phyloP scores from a whole-genome alignment of 1,284 basidiomycete genomes.

The Heliocybe sulcata region DNA sequence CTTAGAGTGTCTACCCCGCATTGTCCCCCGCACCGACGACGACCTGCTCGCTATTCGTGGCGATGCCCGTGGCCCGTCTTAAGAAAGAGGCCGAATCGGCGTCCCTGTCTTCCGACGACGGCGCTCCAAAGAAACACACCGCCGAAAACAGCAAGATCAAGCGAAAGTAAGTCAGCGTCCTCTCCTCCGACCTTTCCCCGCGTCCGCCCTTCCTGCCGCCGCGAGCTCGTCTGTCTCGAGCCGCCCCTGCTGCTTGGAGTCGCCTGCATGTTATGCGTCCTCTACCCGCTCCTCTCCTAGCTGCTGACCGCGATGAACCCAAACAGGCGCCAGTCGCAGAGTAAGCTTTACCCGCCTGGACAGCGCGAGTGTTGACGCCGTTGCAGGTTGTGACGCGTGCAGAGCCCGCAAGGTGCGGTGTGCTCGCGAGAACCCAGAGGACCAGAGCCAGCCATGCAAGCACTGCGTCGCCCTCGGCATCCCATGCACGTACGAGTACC shows the following conservation, averaged over 20 bases:
- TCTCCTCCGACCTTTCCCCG: constrained; percentile 33
- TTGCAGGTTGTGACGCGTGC: constrained; percentile 75
- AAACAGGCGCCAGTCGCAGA: constrained; percentile 71
- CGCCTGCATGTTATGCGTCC: constrained; percentile 12
- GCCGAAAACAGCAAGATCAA: constrained; percentile 63
- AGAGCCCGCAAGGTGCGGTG: constrained; percentile 78
- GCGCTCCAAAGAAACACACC: constrained; percentile 36
- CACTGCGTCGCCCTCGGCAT: constrained; percentile 79
- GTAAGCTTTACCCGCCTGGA: constrained; percentile 31
- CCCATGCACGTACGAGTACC: constrained; percentile 84
- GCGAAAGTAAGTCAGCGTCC: constrained; percentile 58
- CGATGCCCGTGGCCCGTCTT: constrained; percentile 58
- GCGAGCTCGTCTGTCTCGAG: constrained; percentile 17
- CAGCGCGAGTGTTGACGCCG: constrained; percentile 9
- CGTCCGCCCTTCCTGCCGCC: constrained; percentile 14
- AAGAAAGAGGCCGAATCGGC: constrained; percentile 58
- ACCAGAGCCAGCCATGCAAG: constrained; percentile 70
- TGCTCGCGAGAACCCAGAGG: constrained; percentile 69
- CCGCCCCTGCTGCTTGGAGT: constrained; percentile 16
- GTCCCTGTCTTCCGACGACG: constrained; percentile 58
- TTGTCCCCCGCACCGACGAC: background rate
- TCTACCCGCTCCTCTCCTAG: constrained; percentile 17
- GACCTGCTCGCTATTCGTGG: constrained; percentile 15
- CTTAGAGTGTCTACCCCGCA: background rate
- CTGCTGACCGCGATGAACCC: constrained; percentile 19